These are phyloP conservation scores for Cordyceps tenuipes DNA, from an alignment of 2,329 filamentous ascomycete species.

Conservation along the genomic window DNA sequence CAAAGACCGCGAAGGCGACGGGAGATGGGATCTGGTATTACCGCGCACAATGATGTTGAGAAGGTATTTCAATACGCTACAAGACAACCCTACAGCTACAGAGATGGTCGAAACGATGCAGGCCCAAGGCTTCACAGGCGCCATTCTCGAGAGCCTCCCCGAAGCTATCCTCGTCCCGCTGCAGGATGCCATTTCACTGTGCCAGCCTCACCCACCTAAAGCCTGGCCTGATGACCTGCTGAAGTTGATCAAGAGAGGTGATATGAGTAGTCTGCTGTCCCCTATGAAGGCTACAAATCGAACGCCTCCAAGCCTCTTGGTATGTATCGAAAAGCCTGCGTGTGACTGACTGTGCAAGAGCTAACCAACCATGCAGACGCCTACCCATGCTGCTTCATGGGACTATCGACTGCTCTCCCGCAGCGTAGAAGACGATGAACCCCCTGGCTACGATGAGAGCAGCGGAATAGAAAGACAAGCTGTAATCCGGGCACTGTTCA, in stretches of 20 bases:
- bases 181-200: constrained; percentile 75
- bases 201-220: constrained; percentile 72
- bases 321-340: constrained; percentile 23
- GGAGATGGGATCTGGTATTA: constrained; percentile 40
- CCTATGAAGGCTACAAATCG: constrained; percentile 25
- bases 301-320: constrained; percentile 32
- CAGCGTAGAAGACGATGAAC: constrained; percentile 50
- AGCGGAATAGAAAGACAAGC: constrained; percentile 77
- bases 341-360: neutral
- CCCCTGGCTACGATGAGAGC: constrained; percentile 62
- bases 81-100: constrained; percentile 40
- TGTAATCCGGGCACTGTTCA: constrained; percentile 80
- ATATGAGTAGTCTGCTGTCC: constrained; percentile 61
- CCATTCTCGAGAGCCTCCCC: constrained; percentile 72
- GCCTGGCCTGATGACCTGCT: constrained; percentile 67
- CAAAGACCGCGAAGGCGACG: constrained; percentile 27
- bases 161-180: constrained; percentile 75
- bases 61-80: constrained; percentile 54
- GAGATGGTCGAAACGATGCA: constrained; percentile 69
- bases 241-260: constrained; percentile 69
- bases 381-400: constrained; percentile 58
- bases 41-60: constrained; percentile 64
- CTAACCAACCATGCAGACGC: constrained; percentile 31
- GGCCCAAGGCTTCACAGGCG: constrained; percentile 50
- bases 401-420: constrained; percentile 75